Evolutionary conservation across 768 basidiomycete genomes (phyloP).

Genomic region (Collybia sp.): DNA sequence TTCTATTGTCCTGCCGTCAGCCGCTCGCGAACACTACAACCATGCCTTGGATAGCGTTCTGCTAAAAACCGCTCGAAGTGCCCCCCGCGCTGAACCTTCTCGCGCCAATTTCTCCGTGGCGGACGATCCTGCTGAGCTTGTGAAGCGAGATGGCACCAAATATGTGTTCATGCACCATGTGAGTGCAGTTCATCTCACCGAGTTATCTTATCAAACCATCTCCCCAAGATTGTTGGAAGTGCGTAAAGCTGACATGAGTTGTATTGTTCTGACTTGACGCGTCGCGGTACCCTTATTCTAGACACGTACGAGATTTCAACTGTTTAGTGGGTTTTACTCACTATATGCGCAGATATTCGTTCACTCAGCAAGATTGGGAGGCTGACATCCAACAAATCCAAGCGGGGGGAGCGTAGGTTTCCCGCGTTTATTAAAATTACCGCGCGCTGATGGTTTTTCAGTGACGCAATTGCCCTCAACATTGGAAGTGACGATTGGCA

Average conservation of each 20-base stretch:
- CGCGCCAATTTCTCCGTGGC: background rate
- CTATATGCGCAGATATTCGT: constrained; percentile 27
- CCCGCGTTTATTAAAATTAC: background rate
- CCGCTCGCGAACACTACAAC: too few species aligned
- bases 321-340: background rate
- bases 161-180: constrained; percentile 52
- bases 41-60: too few species aligned
- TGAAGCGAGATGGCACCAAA: constrained; percentile 37
- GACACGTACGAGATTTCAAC: constrained; percentile 32
- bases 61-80: too few species aligned
- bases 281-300: constrained; percentile 9
- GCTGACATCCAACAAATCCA: constrained; percentile 36
- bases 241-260: constrained; percentile 11
- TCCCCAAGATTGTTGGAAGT: constrained; percentile 41
- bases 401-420: constrained; percentile 36
- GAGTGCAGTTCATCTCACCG: constrained; percentile 10
- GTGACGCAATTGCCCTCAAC: constrained; percentile 63
- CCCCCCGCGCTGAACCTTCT: too few species aligned
- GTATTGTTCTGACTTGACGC: background rate
- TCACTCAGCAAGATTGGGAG: constrained; percentile 33
- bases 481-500: constrained; percentile 55
- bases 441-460: constrained; percentile 22
- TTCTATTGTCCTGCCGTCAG: too few species aligned
- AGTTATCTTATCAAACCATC: background rate
- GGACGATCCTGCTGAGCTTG: constrained; percentile 21